Evolutionary conservation across 805 yeast species (phyloP).

Genomic region (Schwanniomyces occidentalis): DNA sequence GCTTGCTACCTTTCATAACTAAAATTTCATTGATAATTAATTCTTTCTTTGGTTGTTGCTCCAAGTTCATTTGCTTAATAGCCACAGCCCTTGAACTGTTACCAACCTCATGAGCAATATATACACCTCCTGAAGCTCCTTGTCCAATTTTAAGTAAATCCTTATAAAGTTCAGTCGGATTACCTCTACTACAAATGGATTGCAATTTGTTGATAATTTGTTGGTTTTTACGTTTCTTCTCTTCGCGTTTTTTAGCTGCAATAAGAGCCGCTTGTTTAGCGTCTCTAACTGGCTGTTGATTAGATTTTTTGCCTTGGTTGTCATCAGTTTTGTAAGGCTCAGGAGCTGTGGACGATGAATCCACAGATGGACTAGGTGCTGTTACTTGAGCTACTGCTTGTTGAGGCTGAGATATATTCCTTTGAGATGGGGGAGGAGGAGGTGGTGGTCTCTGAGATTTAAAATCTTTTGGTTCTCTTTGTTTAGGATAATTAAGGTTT

Average conservation of each 20-base stretch:
- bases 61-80: constrained; percentile 93
- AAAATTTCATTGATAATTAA: constrained; percentile 90
- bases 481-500: constrained; percentile 16
- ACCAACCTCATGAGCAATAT: constrained; percentile 70
- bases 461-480: constrained; percentile 24
- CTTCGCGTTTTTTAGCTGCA: constrained; percentile 73
- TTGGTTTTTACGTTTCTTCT: constrained; percentile 68
- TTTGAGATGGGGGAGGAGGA: constrained; percentile 33
- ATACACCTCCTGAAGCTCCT: constrained; percentile 98
- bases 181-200: constrained; percentile 79
- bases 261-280: constrained; percentile 54
- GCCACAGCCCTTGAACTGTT: constrained; percentile 67
- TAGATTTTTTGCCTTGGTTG: constrained; percentile 10
- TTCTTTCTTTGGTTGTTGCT: constrained; percentile 94
- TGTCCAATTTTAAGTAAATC: constrained; percentile 88
- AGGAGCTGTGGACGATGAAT: too few species aligned
- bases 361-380: too few species aligned
- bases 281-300: constrained; percentile 46
- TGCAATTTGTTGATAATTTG: constrained; percentile 70
- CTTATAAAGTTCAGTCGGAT: constrained; percentile 71
- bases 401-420: constrained; percentile 4
- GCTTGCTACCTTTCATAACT: constrained; percentile 92
- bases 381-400: constrained; percentile 13
- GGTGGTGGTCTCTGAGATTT: constrained; percentile 43
- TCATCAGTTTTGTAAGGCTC: too few species aligned